phyloP scores from a whole-genome alignment of 1,284 basidiomycete species.

The Sutorius eximius region DNA sequence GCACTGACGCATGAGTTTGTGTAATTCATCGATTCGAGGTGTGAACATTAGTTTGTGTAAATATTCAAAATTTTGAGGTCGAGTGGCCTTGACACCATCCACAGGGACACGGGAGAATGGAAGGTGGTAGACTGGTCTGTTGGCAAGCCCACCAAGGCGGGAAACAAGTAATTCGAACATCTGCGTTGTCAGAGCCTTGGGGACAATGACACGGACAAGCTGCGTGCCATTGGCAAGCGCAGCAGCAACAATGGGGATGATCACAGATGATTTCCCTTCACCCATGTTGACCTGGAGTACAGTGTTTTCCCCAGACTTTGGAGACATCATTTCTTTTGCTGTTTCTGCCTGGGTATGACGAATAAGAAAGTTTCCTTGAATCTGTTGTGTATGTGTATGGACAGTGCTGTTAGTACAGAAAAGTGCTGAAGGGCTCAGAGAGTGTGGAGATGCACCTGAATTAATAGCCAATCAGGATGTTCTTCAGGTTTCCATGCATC shows the following conservation, averaged over 20 bases:
- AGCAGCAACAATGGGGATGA: conserved; percentile 45
- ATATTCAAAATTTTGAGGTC: too few species aligned
- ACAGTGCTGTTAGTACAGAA: too few species aligned
- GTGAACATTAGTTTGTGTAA: too few species aligned
- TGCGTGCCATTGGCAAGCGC: conserved; percentile 42
- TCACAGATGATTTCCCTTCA: conserved; percentile 45
- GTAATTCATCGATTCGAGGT: not conserved
- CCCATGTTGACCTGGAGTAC: not conserved
- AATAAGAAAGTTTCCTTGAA: not conserved
- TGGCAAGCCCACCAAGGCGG: conserved; percentile 42
- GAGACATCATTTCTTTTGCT: not conserved
- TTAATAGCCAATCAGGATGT: too few species aligned
- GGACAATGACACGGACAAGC: conserved; percentile 49
- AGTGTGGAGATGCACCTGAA: too few species aligned
- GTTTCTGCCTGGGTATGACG: not conserved
- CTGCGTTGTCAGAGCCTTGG: conserved; percentile 41
- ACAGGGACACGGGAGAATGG: conserved; percentile 42
- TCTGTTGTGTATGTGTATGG: too few species aligned
- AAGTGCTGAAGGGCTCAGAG: too few species aligned
- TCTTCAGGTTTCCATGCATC: too few species aligned
- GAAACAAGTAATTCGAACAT: conserved; percentile 50
- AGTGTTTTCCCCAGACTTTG: not conserved
- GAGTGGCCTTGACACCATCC: not conserved
- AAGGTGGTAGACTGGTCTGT: conserved; percentile 46
- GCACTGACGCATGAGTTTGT: not conserved